A percentile compares a stretch with the other conserved stretches of the same genome.
These are phyloP conservation scores for Mucor piriformis DNA, from an alignment of 371 early-diverging fungal genomes.

Conservation along the genomic window DNA sequence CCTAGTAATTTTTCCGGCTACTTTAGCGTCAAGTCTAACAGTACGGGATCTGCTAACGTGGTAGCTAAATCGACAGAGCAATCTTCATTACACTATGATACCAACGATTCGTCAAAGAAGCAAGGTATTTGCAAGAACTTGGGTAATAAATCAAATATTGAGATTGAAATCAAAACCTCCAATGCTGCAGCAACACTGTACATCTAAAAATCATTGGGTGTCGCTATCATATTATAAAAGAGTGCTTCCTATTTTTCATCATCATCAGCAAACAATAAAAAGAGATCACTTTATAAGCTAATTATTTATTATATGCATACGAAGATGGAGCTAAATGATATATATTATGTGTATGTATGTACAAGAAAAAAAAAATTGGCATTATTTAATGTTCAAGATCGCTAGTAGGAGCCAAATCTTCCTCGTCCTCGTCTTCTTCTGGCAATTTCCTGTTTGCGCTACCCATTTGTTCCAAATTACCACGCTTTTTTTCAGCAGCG, in stretches of 20 bases:
- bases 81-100: neutral
- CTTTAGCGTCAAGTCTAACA: slow-evolving; percentile 6
- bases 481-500: slow-evolving; percentile 53
- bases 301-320: neutral
- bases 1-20: slow-evolving; percentile 15
- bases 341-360: neutral
- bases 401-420: neutral
- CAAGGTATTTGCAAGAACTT: slow-evolving; percentile 15
- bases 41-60: neutral
- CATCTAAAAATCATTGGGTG: slow-evolving; percentile 4
- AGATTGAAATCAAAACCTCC: slow-evolving; percentile 16
- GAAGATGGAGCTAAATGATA: too few relatives aligned
- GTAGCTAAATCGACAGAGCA: slow-evolving; percentile 2
- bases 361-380: too few relatives aligned
- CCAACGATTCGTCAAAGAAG: slow-evolving; percentile 6
- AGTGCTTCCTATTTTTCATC: too few relatives aligned
- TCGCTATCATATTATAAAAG: neutral
- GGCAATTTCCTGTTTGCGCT: slow-evolving; percentile 49
- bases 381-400: too few relatives aligned
- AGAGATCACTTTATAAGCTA: too few relatives aligned
- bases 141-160: slow-evolving; percentile 8
- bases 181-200: slow-evolving; percentile 16
- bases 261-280: too few relatives aligned
- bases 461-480: slow-evolving; percentile 55
- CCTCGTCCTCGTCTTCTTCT: slow-evolving; percentile 4